Evolutionary conservation across 2,329 filamentous ascomycete species (phyloP).

Genomic region (Bertia moriformis): DNA sequence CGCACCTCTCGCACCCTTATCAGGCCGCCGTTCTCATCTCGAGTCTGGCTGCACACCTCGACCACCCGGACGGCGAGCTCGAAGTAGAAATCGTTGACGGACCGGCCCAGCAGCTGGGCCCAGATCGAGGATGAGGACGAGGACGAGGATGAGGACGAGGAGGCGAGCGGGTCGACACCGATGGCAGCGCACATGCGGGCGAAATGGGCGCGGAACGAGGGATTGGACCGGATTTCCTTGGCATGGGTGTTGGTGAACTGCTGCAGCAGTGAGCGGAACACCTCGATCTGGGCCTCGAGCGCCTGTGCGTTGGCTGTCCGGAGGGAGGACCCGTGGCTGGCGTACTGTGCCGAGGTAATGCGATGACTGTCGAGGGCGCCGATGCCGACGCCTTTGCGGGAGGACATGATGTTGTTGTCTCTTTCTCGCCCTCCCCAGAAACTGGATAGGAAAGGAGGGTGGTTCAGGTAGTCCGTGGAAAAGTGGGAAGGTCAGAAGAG

Average conservation of each 20-base stretch:
- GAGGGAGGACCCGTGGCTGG: constrained; percentile 75
- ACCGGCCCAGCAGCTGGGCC: constrained; percentile 80
- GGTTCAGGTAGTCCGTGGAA: neutral
- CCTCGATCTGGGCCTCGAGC: constrained; percentile 80
- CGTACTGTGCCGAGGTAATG: constrained; percentile 77
- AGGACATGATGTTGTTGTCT: constrained; percentile 30
- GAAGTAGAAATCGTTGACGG: constrained; percentile 97
- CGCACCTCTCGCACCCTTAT: constrained; percentile 72
- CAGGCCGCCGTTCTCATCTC: constrained; percentile 82
- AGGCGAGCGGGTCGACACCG: constrained; percentile 86
- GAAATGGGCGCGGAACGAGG: constrained; percentile 88
- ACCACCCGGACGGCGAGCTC: constrained; percentile 92
- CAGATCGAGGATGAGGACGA: constrained; percentile 54
- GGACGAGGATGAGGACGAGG: constrained; percentile 29
- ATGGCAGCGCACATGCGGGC: constrained; percentile 97
- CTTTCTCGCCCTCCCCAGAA: neutral
- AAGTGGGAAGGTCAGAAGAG: neutral
- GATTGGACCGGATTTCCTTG: constrained; percentile 90
- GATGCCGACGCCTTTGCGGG: constrained; percentile 77
- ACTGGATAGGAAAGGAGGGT: neutral
- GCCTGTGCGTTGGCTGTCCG: constrained; percentile 72
- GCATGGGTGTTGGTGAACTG: constrained; percentile 91
- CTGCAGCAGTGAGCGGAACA: constrained; percentile 89
- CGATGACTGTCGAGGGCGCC: constrained; percentile 77
- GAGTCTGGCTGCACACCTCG: constrained; percentile 74